These are phyloP conservation scores for Gracilaria gracilis DNA, from an alignment of 23 red algal species.

Conservation along the genomic window DNA sequence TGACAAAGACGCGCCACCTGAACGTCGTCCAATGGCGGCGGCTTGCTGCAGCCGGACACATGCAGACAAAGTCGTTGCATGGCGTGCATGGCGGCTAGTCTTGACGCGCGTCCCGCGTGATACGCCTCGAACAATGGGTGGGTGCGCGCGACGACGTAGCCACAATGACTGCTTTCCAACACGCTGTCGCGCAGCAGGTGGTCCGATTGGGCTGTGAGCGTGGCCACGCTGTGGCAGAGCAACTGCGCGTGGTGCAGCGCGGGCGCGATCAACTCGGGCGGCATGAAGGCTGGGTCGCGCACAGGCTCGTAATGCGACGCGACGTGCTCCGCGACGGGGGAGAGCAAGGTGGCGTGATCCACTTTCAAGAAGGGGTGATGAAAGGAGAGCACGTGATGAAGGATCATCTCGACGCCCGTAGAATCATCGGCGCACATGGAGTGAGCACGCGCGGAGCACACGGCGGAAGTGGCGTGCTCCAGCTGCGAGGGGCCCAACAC, in stretches of 20 bases:
- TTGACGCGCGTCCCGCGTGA: neutral
- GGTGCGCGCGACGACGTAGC: slow-evolving; percentile 35
- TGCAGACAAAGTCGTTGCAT: slow-evolving; percentile 41
- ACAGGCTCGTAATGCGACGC: neutral
- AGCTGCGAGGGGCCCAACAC: too few relatives aligned
- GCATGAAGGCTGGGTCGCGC: neutral
- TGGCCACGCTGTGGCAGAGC: too few relatives aligned
- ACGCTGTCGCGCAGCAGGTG: slow-evolving; percentile 15
- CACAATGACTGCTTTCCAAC: slow-evolving; percentile 58
- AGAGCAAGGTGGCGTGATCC: neutral
- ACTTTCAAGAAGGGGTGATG: too few relatives aligned
- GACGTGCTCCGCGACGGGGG: neutral
- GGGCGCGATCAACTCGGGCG: neutral
- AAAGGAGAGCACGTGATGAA: too few relatives aligned
- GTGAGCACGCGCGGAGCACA: too few relatives aligned
- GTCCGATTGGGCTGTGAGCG: neutral
- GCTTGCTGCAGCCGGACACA: slow-evolving; percentile 26
- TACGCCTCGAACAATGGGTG: neutral
- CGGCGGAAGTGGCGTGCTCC: too few relatives aligned
- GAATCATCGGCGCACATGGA: too few relatives aligned
- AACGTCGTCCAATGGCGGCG: neutral
- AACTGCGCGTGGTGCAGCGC: neutral
- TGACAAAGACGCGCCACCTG: slow-evolving; percentile 29
- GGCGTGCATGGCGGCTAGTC: slow-evolving; percentile 43
- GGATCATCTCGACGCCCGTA: too few relatives aligned